Evolutionary conservation across 176 grass and related monocot genomes (phyloP).

Genomic region (Oryza coarctata): DNA sequence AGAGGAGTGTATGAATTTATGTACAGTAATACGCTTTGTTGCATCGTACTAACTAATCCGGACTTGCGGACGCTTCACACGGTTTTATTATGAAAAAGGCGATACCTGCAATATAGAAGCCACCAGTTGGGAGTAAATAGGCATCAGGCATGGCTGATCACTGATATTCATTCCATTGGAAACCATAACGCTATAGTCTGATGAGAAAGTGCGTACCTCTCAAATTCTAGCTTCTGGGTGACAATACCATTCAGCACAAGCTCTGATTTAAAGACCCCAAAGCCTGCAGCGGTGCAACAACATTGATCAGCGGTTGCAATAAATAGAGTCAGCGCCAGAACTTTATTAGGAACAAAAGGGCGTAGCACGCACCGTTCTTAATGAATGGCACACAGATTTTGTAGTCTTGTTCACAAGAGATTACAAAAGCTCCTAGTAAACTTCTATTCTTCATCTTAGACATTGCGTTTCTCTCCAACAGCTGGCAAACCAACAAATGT

Average conservation of each 20-base stretch:
- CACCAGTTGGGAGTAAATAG: background rate
- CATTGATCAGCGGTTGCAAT: background rate
- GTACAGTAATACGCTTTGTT: background rate
- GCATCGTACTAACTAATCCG: background rate
- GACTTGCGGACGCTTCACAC: background rate
- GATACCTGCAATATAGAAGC: constrained; percentile 28
- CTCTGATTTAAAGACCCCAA: constrained; percentile 68
- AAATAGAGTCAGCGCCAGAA: background rate
- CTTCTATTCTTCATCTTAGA: constrained; percentile 47
- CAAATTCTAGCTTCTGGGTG: constrained; percentile 74
- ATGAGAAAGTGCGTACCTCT: constrained; percentile 44
- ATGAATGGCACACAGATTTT: constrained; percentile 51
- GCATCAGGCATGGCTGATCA: background rate
- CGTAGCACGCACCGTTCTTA: constrained; percentile 34
- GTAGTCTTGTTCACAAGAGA: constrained; percentile 64
- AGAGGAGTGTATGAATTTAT: background rate
- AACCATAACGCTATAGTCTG: background rate
- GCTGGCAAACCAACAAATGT: constrained; percentile 35
- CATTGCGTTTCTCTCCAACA: constrained; percentile 34
- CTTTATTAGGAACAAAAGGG: background rate
- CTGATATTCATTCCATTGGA: background rate
- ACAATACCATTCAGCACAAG: constrained; percentile 84
- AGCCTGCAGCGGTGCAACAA: constrained; percentile 50
- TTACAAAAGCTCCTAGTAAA: constrained; percentile 50
- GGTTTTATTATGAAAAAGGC: constrained; percentile 31